Percentiles rank a stretch among this genome's conserved stretches.
phyloP scores from a whole-genome alignment of 192 early-diverging fungal species.

The Rhizoclosmatium globosum region DNA sequence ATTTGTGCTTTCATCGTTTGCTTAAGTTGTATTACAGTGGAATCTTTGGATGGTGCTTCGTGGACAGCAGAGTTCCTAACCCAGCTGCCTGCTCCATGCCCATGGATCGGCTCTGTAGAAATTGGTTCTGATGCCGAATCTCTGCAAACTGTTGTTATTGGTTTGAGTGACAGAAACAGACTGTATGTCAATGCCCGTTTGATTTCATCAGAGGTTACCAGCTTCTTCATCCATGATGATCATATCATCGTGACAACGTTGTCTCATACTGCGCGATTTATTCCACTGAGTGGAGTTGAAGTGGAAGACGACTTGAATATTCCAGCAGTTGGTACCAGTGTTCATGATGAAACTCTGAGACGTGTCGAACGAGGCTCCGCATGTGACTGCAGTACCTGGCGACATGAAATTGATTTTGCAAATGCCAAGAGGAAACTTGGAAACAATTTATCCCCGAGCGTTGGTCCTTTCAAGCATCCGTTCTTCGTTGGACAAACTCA shows the following conservation, averaged over 20 bases:
- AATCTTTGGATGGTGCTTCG: not conserved
- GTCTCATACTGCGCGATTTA: conserved; percentile 79
- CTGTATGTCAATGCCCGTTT: conserved; percentile 80
- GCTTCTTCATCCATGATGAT: conserved; percentile 83
- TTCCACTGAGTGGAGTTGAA: conserved; percentile 54
- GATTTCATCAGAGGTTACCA: conserved; percentile 82
- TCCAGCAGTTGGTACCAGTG: conserved; percentile 8
- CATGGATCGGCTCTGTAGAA: conserved; percentile 58
- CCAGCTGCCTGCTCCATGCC: conserved; percentile 54
- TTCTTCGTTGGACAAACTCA: conserved; percentile 6
- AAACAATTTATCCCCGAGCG: conserved; percentile 91
- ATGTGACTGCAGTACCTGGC: conserved; percentile 81
- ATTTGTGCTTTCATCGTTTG: conserved; percentile 29
- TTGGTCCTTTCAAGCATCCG: conserved; percentile 73
- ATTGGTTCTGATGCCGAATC: conserved; percentile 13
- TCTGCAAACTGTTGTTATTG: conserved; percentile 63
- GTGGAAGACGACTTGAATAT: conserved; percentile 19
- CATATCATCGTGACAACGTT: conserved; percentile 89
- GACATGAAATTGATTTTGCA: conserved; percentile 78
- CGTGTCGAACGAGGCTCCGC: conserved; percentile 92
- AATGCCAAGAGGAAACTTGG: conserved; percentile 98
- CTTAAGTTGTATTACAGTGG: conserved; percentile 38
- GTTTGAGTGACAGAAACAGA: conserved; percentile 79
- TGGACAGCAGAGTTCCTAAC: conserved; percentile 6
- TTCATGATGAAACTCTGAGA: conserved; percentile 52